Evolutionary conservation across 768 basidiomycete species (phyloP), one percentile per base, ranked within the genome.

Genomic region (Hirschioporus abietinus): DNA sequence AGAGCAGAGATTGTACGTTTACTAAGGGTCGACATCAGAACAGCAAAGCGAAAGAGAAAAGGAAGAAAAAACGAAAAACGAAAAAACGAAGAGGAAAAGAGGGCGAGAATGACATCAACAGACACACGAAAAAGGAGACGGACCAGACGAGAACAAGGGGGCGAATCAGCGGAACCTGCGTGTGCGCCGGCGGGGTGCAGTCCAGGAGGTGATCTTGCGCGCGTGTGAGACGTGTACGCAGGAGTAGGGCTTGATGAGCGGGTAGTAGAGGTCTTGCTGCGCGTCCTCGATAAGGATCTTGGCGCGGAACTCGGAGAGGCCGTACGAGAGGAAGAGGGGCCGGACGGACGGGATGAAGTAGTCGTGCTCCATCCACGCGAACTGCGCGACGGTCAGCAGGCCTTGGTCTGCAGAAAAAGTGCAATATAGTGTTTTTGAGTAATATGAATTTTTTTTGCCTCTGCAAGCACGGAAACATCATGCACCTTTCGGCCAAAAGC

Each of bases 331-430:
- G 72, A 90, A 83, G 57, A 88, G 78, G 17, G 87, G 87, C 64
- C 82, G 84, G 68, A 90, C 74, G 4, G 87, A 86, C 35, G 87
- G 87, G 42, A 90, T 78, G 68, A 90, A 80, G 25, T 84, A 79
- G 69, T 90, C 89, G 70, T 85, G 86, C 68, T 86, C 84, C 86
- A 90, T 85, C 89, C 89, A 90, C 57, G 88, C 87, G 24, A 90
- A 76, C 70, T 90, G 88, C 7, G 88, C 89, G 63, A 88, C 82
- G 25, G 86, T 88, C 36, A 90, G 80, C 36, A 83, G 79, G 64
- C 82, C 76, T 8, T 81, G 79, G 74, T 90, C 89, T 90, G 63
- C 23, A 67, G 63, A 35, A 59, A 27, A n/a, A n/a, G n/a, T n/a
- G n/a, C n/a, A n/a, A n/a, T n/a, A n/a, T n/a, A n/a, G n/a, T n/a